Percentiles rank a stretch among this genome's conserved stretches.
Evolutionary conservation across 75 land plant species (phyloP).

Genomic region (Sequoia sempervirens): DNA sequence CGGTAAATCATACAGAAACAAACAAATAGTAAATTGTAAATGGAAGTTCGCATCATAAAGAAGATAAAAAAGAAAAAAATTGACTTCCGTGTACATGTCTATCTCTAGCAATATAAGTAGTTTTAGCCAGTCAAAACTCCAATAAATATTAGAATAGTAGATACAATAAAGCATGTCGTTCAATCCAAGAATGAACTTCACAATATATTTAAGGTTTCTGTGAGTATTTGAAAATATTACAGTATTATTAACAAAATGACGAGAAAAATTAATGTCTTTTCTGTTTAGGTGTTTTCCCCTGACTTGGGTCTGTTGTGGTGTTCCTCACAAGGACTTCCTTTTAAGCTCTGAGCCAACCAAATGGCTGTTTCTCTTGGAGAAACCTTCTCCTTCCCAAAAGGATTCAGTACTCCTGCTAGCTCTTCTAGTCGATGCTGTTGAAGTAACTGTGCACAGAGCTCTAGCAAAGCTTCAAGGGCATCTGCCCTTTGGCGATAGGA

Average conservation of each 20-base stretch:
- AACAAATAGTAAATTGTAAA: neutral
- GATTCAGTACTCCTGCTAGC: constrained; percentile 82
- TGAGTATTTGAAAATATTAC: neutral
- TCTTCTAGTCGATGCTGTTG: constrained; percentile 88
- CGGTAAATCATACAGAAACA: neutral
- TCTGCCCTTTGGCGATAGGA: constrained; percentile 97
- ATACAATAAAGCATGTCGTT: neutral
- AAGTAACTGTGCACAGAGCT: constrained; percentile 84
- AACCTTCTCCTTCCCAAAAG: constrained; percentile 92
- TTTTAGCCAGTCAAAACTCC: neutral
- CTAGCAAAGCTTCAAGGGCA: constrained; percentile 90
- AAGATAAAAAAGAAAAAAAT: neutral
- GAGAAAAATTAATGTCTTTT: neutral
- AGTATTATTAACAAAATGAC: constrained; percentile 3
- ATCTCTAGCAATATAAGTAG: neutral
- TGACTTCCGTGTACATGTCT: neutral
- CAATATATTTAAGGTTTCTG: neutral
- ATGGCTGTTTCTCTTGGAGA: constrained; percentile 99
- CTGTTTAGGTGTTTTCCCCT: neutral
- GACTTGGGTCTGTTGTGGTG: constrained; percentile 3
- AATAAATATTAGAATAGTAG: neutral
- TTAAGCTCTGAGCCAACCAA: constrained; percentile 95
- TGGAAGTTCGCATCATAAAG: neutral
- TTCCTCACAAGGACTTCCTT: constrained; percentile 39
- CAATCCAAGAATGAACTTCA: neutral